Evolutionary conservation across 768 basidiomycete genomes (phyloP).

Genomic region (Psilocybe cubensis): DNA sequence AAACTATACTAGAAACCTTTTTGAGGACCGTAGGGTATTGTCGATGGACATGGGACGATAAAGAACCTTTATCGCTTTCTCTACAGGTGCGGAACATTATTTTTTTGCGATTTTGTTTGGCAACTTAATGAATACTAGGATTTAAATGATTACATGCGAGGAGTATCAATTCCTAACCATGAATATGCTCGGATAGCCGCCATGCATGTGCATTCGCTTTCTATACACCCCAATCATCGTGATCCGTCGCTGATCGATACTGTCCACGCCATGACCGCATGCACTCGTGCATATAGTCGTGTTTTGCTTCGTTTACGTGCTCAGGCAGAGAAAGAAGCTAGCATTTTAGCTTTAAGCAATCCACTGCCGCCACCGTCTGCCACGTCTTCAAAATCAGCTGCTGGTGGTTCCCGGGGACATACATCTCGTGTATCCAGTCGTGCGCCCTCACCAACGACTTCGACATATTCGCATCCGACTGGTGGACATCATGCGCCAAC

Average conservation of each 20-base stretch:
- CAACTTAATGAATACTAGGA: constrained; percentile 50
- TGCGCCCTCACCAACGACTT: constrained; percentile 66
- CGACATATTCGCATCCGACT: constrained; percentile 51
- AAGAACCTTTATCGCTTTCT: constrained; percentile 66
- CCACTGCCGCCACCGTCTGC: constrained; percentile 16
- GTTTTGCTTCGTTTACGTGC: constrained; percentile 77
- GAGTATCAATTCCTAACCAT: constrained; percentile 75
- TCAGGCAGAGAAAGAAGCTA: constrained; percentile 69
- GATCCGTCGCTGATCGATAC: constrained; percentile 43
- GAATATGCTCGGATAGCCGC: constrained; percentile 68
- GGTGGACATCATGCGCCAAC: constrained; percentile 29
- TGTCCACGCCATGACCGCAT: constrained; percentile 56
- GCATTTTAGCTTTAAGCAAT: constrained; percentile 24
- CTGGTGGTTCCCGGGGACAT: constrained; percentile 22
- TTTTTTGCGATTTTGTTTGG: not conserved
- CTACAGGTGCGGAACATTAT: constrained; percentile 51
- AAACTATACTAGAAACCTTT: constrained; percentile 70
- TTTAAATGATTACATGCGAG: constrained; percentile 78
- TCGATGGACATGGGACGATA: constrained; percentile 63
- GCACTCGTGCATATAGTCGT: constrained; percentile 78
- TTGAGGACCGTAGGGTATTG: constrained; percentile 73
- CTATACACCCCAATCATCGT: constrained; percentile 43
- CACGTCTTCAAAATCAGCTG: constrained; percentile 20
- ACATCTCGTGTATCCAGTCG: constrained; percentile 58
- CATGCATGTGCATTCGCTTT: constrained; percentile 56